A percentile compares a stretch with the other conserved stretches of the same genome.
phyloP scores from a whole-genome alignment of 305 asterid species.

The Rubia balearica region DNA sequence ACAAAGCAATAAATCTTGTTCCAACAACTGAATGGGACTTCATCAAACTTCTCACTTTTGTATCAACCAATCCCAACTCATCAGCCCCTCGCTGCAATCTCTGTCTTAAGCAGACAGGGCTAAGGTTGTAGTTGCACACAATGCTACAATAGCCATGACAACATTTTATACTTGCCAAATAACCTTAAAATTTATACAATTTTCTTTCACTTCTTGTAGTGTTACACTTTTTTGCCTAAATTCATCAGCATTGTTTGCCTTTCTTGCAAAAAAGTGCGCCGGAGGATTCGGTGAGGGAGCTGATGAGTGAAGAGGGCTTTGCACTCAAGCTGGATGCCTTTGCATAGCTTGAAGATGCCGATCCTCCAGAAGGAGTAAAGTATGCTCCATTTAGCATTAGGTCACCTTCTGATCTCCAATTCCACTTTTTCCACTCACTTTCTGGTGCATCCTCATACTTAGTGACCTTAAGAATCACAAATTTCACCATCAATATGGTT shows the following conservation, averaged over 20 bases:
- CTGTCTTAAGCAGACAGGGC: conserved; percentile 4
- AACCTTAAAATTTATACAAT: background rate
- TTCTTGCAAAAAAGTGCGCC: conserved; percentile 66
- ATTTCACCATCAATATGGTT: background rate
- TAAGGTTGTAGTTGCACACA: conserved; percentile 10
- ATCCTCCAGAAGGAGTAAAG: conserved; percentile 71
- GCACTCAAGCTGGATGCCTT: conserved; percentile 91
- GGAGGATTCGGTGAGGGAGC: conserved; percentile 49
- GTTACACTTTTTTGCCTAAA: background rate
- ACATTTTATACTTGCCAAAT: background rate
- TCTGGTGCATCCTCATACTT: conserved; percentile 67
- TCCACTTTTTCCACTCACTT: conserved; percentile 74
- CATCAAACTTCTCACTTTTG: conserved; percentile 1
- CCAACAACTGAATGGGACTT: background rate
- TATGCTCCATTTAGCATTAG: conserved; percentile 79
- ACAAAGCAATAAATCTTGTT: background rate
- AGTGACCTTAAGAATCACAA: conserved; percentile 18
- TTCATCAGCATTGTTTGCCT: conserved; percentile 45
- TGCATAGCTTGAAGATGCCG: conserved; percentile 70
- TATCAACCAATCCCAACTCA: conserved; percentile 10
- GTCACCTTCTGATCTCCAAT: conserved; percentile 89
- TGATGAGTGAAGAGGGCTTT: conserved; percentile 55
- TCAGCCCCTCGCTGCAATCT: conserved; percentile 3
- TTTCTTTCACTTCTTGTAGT: background rate
- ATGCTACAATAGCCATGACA: background rate